A percentile compares a stretch with the other conserved stretches of the same genome.
Evolutionary conservation across 73 alveolate genomes (phyloP).

Genomic region (Paramecium sonneborni): DNA sequence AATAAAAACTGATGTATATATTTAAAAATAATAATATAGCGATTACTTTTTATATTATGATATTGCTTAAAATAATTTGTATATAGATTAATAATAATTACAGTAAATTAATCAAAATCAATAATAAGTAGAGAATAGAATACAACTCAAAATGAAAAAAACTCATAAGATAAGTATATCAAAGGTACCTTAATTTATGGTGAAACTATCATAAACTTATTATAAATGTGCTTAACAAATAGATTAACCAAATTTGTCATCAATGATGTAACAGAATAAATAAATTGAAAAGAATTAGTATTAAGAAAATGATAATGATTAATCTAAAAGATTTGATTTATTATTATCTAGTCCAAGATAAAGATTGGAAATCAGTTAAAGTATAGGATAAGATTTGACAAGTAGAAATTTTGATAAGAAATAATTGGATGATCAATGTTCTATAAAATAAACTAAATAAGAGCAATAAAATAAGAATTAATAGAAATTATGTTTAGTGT

Average conservation of each 20-base stretch:
- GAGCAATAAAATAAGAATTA: background rate
- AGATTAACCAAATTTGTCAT: background rate
- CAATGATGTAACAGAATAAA: background rate
- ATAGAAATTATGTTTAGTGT: background rate
- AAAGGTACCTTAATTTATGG: conserved; percentile 52
- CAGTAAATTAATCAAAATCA: background rate
- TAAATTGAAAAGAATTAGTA: background rate
- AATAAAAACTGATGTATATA: background rate
- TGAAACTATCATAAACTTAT: conserved; percentile 2
- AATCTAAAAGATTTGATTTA: conserved; percentile 14
- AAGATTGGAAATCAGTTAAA: background rate
- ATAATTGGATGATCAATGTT: background rate
- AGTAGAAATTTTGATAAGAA: background rate
- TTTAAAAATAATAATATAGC: background rate
- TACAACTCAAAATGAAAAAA: background rate
- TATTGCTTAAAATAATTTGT: background rate
- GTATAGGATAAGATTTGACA: background rate
- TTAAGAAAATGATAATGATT: background rate
- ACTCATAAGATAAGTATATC: background rate
- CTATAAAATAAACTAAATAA: background rate
- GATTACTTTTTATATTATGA: background rate
- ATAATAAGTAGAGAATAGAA: background rate
- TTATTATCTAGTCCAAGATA: conserved; percentile 6
- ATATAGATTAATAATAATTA: background rate
- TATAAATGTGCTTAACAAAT: background rate